Percentiles rank a stretch among this genome's conserved stretches.
Evolutionary conservation across 176 grass and related monocot genomes (phyloP).

Genomic region (Carex pumila): DNA sequence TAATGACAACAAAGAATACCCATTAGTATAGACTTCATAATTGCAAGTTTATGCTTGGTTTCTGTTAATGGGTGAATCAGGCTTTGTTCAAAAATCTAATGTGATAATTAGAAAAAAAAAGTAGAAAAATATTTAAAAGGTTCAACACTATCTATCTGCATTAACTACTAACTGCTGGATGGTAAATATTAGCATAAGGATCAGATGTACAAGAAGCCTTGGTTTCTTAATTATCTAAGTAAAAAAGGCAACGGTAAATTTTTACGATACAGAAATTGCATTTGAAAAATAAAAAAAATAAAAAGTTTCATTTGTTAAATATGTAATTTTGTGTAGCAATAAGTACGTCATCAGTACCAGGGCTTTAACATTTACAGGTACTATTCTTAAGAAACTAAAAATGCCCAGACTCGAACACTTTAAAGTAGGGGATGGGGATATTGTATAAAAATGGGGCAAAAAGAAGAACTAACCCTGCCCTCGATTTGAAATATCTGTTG

Average conservation of each 20-base stretch:
- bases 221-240: background rate
- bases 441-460: background rate
- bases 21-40: constrained; percentile 10
- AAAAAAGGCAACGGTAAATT: too few relatives aligned
- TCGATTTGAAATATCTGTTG: constrained; percentile 55
- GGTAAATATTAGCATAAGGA: too few relatives aligned
- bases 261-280: background rate
- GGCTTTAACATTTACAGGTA: background rate
- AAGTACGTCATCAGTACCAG: background rate
- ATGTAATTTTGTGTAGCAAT: background rate
- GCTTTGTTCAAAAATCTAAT: constrained; percentile 10
- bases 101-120: background rate
- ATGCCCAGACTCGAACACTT: background rate
- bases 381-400: background rate
- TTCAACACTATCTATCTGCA: constrained; percentile 1
- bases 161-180: background rate
- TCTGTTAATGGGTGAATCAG: constrained; percentile 4
- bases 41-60: constrained; percentile 11
- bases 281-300: background rate
- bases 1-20: constrained; percentile 7
- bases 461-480: constrained; percentile 51
- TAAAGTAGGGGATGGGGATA: background rate
- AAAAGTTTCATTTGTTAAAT: background rate
- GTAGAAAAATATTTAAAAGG: background rate
- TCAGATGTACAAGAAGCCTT: background rate